A percentile compares a stretch with the other conserved stretches of the same genome.
Conservation (phyloP, 306 rosid genomes). For the Mimosa pudica region DNA sequence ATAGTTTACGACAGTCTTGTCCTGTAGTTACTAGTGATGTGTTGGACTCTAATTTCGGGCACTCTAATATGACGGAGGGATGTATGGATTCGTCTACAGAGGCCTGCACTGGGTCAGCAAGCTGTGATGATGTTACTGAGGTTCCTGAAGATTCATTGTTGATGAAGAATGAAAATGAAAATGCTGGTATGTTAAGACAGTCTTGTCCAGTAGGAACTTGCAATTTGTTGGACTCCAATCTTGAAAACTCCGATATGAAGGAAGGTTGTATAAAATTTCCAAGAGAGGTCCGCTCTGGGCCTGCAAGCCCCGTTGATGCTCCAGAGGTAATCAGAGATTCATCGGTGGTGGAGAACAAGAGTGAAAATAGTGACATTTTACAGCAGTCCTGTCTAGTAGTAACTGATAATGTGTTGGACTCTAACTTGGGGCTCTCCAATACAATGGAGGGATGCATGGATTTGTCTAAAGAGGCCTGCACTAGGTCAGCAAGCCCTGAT, state of each 20-base stretch:
- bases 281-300: constrained; percentile 30
- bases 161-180: constrained; percentile 42
- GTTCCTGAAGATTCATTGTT: constrained; percentile 37
- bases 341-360: constrained; percentile 39
- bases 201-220: constrained; percentile 41
- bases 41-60: constrained; percentile 41
- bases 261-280: constrained; percentile 35
- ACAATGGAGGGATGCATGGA: constrained; percentile 32
- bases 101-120: constrained; percentile 38
- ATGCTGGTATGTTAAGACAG: constrained; percentile 40
- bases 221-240: constrained; percentile 39
- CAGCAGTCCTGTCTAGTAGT: constrained; percentile 47
- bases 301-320: constrained; percentile 39
- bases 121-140: constrained; percentile 38
- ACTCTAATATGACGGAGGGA: constrained; percentile 28
- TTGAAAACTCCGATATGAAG: constrained; percentile 25
- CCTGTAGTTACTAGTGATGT: constrained; percentile 35
- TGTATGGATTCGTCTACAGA: constrained; percentile 28
- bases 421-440: not conserved
- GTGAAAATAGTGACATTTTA: constrained; percentile 38
- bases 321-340: constrained; percentile 36
- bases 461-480: constrained; percentile 21
- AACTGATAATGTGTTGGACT: constrained; percentile 32
- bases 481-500: constrained; percentile 37
- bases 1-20: constrained; percentile 41